These are phyloP conservation scores for Akanthomyces dipterigenus DNA, from an alignment of 2,329 filamentous ascomycete genomes.

Conservation along the genomic window DNA sequence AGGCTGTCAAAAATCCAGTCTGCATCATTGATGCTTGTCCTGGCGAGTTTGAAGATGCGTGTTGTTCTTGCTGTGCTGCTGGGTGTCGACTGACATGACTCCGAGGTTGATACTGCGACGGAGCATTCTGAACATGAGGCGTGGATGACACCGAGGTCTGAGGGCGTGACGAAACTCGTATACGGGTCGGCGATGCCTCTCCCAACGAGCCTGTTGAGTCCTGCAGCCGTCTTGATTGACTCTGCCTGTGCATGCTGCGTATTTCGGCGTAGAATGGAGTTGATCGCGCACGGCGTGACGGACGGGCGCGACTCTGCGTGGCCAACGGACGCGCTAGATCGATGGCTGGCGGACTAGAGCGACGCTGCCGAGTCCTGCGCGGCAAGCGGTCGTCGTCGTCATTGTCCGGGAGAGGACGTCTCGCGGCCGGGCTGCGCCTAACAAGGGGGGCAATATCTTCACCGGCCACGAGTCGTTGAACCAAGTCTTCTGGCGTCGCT, in stretches of 20 bases:
- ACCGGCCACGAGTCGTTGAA: not conserved
- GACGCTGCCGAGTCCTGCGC: not conserved
- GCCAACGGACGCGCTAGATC: not conserved
- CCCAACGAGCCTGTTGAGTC: not conserved
- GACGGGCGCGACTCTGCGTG: not conserved
- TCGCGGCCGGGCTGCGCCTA: not conserved
- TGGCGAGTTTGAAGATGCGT: too few relatives aligned
- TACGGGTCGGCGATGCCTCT: not conserved
- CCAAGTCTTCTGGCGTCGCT: slow-evolving; percentile 1
- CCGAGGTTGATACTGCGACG: not conserved
- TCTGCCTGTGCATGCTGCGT: too few relatives aligned
- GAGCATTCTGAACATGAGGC: not conserved
- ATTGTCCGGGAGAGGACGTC: not conserved
- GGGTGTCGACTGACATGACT: too few relatives aligned
- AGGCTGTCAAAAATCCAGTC: too few relatives aligned
- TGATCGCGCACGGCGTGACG: too few relatives aligned
- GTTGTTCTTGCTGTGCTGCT: too few relatives aligned
- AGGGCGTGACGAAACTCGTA: not conserved
- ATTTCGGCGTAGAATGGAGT: too few relatives aligned
- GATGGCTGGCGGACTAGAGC: not conserved
- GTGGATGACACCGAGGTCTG: not conserved
- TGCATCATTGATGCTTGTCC: too few relatives aligned
- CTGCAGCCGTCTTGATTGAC: not conserved
- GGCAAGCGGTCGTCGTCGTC: not conserved
- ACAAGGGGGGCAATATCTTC: not conserved